Base-by-base conservation (phyloP, 2,329 filamentous ascomycete species). In the Fusarium compactum region DNA sequence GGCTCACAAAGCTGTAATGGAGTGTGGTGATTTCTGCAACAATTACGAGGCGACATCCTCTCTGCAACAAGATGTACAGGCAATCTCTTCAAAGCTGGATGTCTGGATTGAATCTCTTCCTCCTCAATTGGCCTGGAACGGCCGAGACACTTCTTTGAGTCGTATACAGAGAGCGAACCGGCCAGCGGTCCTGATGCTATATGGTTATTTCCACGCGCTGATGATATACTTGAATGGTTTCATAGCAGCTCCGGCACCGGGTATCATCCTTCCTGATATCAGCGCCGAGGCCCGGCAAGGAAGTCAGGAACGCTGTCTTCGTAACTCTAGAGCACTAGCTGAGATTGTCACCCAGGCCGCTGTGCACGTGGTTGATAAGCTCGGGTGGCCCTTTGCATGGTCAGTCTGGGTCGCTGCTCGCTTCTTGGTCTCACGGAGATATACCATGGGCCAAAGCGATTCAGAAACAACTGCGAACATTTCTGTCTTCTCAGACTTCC, bases 341-440 rank as follows among this genome's bases (percentile, higher is more conserved):
- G 24, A 53, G 6, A 58, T 58, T 2, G 32, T 58, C n/a, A 30
- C 24, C 1, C 11, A 25, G 2, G 32, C n/a, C 4, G 54, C 25
- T 8, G 16, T 22, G 5, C 54, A 58, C 8, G n/a, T 24, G 2
- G 16, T 41, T 8, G 46, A 53, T 3, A 53, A 58, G 14, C 32
- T 58, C 2, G 54, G 54, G n/a, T 58, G 55, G 55, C 32, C 46
- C 3, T 30, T 58, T 7, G 55, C 55, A 2, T 58, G 46, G 55
- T 58, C 55, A 0, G 16, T 53, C 12, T 58, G 32, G 55, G 46
- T 53, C 6, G 32, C 46, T 1, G 55, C 55, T 30, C 55, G 55
- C 5, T 58, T 58, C 20, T 7, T 58, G 0, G 24, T 12, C 4
- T 25, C 25, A 1, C 24, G 8, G 1, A 25, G 12, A 2, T 24